These are phyloP conservation scores for Diaporthe humulicola DNA, from an alignment of 2,329 filamentous ascomycete genomes.

Conservation along the genomic window DNA sequence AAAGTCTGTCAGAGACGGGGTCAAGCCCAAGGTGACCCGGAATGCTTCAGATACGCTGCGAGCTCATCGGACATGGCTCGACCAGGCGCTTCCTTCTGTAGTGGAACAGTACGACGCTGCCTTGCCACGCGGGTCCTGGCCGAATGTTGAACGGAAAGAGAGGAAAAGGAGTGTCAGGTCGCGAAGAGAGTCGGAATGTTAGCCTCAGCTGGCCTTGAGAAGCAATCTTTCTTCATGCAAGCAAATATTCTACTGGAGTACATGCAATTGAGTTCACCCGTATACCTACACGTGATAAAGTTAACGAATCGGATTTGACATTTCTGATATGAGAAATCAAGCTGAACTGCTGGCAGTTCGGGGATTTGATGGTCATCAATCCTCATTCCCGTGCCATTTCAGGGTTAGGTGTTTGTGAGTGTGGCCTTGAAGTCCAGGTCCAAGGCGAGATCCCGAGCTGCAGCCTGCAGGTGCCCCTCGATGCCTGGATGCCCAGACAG, in stretches of 20 bases:
- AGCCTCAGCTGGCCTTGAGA: neutral
- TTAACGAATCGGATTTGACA: neutral
- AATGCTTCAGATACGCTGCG: neutral
- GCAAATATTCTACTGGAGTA: neutral
- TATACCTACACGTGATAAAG: neutral
- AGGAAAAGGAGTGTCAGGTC: neutral
- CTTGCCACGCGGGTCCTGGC: neutral
- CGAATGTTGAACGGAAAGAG: neutral
- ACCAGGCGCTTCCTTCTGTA: neutral
- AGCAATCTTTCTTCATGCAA: no score
- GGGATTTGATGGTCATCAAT: neutral
- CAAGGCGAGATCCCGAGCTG: neutral
- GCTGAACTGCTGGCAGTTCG: neutral
- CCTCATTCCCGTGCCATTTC: neutral
- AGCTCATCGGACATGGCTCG: neutral
- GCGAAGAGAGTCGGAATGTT: neutral
- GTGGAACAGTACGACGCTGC: neutral
- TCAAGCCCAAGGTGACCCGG: neutral
- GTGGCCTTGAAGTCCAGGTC: neutral
- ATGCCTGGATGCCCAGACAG: neutral
- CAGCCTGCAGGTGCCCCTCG: slow-evolving; percentile 10
- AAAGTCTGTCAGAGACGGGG: neutral
- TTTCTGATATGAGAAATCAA: no score
- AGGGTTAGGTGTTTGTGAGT: slow-evolving; percentile 9
- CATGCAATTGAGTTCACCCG: neutral